Conservation (phyloP, 768 basidiomycete species). For the Clitopilus hobsonii region DNA sequence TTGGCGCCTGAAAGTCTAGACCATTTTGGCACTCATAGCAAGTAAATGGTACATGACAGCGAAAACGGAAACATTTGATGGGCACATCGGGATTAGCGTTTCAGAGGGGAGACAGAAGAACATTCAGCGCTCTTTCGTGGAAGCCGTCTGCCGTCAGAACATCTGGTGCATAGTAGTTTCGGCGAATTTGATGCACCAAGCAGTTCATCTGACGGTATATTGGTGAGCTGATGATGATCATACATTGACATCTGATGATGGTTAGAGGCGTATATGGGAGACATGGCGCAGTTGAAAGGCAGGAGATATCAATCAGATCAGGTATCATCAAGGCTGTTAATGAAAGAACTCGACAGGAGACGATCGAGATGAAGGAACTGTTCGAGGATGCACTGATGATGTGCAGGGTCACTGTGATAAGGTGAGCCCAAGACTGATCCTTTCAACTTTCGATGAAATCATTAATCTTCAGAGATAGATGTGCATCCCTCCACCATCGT, state of each 20-base stretch:
- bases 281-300: not conserved
- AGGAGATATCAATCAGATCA: not conserved
- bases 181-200: not conserved
- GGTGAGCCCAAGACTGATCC: constrained; percentile 16
- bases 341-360: not conserved
- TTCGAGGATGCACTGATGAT: constrained; percentile 3
- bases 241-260: not conserved
- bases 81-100: not conserved
- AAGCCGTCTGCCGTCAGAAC: not conserved
- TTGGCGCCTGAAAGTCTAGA: too few species aligned
- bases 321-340: constrained; percentile 1
- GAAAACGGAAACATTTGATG: not conserved
- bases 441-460: constrained; percentile 1
- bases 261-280: not conserved
- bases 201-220: not conserved
- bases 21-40: too few species aligned
- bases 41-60: not conserved
- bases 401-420: constrained; percentile 33
- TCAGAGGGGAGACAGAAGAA: not conserved
- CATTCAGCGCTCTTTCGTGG: not conserved
- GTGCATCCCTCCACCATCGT: not conserved
- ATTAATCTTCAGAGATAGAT: not conserved
- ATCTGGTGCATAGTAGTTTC: not conserved
- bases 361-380: constrained; percentile 1
- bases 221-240: not conserved